Evolutionary conservation across 1,284 basidiomycete genomes (phyloP).

Genomic region (Irpex rosettiformis): DNA sequence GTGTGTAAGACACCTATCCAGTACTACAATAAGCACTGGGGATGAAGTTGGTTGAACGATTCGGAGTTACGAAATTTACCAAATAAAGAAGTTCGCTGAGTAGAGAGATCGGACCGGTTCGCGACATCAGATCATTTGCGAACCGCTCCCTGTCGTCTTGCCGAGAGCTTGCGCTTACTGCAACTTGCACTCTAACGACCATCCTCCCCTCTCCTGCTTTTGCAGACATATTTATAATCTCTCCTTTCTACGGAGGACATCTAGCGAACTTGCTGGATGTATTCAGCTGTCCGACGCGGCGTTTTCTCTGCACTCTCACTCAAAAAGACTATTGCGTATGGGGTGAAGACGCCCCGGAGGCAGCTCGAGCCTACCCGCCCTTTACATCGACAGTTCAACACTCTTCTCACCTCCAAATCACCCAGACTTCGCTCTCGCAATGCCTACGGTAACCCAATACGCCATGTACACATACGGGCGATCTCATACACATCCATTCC

Average conservation of each 20-base stretch:
- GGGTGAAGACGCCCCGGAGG: slow-evolving; percentile 36
- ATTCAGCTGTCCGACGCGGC: slow-evolving; percentile 41
- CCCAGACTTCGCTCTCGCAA: slow-evolving; percentile 43
- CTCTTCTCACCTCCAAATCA: slow-evolving; percentile 43
- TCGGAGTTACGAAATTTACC: neutral
- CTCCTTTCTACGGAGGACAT: neutral
- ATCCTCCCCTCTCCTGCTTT: neutral
- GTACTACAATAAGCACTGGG: neutral
- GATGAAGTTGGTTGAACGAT: neutral
- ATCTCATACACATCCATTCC: slow-evolving; percentile 85
- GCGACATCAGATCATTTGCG: neutral
- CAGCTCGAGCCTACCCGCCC: slow-evolving; percentile 36
- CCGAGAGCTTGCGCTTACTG: neutral
- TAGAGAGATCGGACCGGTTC: neutral
- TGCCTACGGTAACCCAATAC: slow-evolving; percentile 40
- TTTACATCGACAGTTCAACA: slow-evolving; percentile 54
- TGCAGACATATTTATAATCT: neutral
- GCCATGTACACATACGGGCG: slow-evolving; percentile 68
- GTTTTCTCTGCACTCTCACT: slow-evolving; percentile 31
- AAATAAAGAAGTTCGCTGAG: neutral
- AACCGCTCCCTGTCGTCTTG: neutral
- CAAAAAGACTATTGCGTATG: slow-evolving; percentile 52
- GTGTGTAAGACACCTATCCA: too few species aligned
- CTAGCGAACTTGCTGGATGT: slow-evolving; percentile 31
- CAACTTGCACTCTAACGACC: neutral